Conservation (phyloP, 169 alveolate genomes). For the Eimeria acervulina region DNA sequence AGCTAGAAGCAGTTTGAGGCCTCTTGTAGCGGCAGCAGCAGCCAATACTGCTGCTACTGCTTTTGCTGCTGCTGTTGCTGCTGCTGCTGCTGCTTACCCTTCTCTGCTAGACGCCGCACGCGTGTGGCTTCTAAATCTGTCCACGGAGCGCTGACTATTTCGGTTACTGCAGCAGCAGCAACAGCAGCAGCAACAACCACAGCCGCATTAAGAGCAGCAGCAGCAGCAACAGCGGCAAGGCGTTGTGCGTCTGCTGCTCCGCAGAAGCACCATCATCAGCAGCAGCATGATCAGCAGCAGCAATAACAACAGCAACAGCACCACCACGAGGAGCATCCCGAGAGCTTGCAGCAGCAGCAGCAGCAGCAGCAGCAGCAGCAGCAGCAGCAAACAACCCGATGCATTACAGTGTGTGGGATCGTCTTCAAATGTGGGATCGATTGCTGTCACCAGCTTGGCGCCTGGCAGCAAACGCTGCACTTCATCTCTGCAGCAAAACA, state of each 20-base stretch:
- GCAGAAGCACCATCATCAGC: background rate
- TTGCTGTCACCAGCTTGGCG: background rate
- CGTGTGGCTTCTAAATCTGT: slow-evolving; percentile 39
- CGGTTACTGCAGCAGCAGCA: slow-evolving; percentile 17
- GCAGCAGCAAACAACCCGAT: background rate
- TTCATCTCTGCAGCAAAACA: slow-evolving; percentile 17
- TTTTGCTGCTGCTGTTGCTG: slow-evolving; percentile 12
- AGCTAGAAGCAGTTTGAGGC: background rate
- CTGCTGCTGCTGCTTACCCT: slow-evolving; percentile 31
- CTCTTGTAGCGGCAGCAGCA: background rate
- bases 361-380: slow-evolving; percentile 17
- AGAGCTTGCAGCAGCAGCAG: too few relatives aligned
- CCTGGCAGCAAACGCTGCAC: background rate
- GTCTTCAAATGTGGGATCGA: slow-evolving; percentile 34
- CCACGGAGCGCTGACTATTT: slow-evolving; percentile 31
- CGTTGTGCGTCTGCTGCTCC: too few relatives aligned
- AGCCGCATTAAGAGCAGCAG: too few relatives aligned
- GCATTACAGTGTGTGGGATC: background rate
- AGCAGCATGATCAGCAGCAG: background rate
- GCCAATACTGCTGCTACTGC: slow-evolving; percentile 41
- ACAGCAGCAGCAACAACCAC: background rate
- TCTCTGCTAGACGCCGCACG: background rate
- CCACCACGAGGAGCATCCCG: too few relatives aligned
- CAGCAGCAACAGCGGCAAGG: background rate
- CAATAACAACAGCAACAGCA: too few relatives aligned